phyloP scores from a whole-genome alignment of 129 eudicot genomes.

The Flaveria linearis region DNA sequence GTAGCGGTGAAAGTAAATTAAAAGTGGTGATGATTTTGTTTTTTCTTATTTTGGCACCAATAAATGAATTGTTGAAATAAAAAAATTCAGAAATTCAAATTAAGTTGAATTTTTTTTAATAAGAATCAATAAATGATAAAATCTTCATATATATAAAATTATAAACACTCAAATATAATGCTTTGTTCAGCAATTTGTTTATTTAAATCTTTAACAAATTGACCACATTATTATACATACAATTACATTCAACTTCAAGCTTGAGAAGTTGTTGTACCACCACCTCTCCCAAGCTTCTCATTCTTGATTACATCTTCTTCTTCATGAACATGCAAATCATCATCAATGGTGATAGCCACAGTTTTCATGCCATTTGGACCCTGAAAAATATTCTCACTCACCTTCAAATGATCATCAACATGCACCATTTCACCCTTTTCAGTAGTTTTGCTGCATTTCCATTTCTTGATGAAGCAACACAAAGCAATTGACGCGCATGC shows the following conservation, averaged over 20 bases:
- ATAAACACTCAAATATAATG: not conserved
- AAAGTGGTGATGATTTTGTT: too few relatives aligned
- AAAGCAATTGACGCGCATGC: slow-evolving; percentile 49
- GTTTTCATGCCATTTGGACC: slow-evolving; percentile 63
- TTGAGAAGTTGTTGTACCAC: slow-evolving; percentile 7
- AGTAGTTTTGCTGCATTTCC: slow-evolving; percentile 42
- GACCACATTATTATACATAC: slow-evolving; percentile 5
- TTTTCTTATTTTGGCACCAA: too few relatives aligned
- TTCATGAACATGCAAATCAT: slow-evolving; percentile 59
- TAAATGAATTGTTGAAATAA: too few relatives aligned
- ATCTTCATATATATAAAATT: not conserved
- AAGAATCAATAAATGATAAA: too few relatives aligned
- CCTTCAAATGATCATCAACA: slow-evolving; percentile 48
- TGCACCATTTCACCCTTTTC: slow-evolving; percentile 42
- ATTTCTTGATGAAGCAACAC: slow-evolving; percentile 59
- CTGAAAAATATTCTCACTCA: slow-evolving; percentile 44
- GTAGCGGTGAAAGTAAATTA: too few relatives aligned
- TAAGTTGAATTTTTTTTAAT: too few relatives aligned
- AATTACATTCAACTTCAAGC: slow-evolving; percentile 17
- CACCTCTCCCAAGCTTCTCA: slow-evolving; percentile 42
- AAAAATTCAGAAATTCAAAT: too few relatives aligned
- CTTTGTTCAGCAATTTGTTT: not conserved
- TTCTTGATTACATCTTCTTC: slow-evolving; percentile 48
- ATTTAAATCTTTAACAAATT: slow-evolving; percentile 12
- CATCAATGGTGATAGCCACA: slow-evolving; percentile 60